Conservation (phyloP, 768 basidiomycete species). For the Kwoniella botswanensis region DNA sequence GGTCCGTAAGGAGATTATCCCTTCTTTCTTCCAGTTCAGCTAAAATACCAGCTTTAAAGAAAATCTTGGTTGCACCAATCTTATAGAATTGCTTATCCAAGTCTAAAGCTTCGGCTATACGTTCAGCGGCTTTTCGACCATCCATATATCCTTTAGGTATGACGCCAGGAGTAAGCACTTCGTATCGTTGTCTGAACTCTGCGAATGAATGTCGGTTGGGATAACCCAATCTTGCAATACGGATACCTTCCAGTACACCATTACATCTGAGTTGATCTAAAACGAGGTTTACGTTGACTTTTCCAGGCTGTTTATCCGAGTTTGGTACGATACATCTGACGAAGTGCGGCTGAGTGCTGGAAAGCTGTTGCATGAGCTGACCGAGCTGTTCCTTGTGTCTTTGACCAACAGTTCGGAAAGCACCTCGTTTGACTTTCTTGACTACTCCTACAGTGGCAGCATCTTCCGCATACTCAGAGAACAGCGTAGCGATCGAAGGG, state of each 20-base stretch:
- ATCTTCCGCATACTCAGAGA: constrained; percentile 75
- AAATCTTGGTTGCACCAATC: constrained; percentile 95
- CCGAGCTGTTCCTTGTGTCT: constrained; percentile 94
- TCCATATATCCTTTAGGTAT: constrained; percentile 97
- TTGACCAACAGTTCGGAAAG: constrained; percentile 93
- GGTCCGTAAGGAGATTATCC: constrained; percentile 82
- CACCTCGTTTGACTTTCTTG: constrained; percentile 80
- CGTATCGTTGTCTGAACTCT: constrained; percentile 96
- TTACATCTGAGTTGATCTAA: constrained; percentile 97
- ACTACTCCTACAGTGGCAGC: constrained; percentile 48
- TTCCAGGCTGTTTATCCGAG: constrained; percentile 82
- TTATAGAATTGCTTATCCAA: constrained; percentile 83
- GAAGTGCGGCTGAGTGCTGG: constrained; percentile 95
- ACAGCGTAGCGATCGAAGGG: constrained; percentile 78
- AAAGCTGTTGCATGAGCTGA: constrained; percentile 86
- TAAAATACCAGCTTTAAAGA: constrained; percentile 97
- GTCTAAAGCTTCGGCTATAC: constrained; percentile 87
- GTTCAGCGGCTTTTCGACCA: constrained; percentile 87
- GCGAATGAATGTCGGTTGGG: constrained; percentile 96
- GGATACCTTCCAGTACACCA: constrained; percentile 97
- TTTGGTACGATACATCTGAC: constrained; percentile 98
- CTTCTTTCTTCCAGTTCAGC: constrained; percentile 94
- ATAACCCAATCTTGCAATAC: constrained; percentile 95
- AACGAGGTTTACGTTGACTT: constrained; percentile 90
- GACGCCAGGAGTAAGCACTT: constrained; percentile 89